phyloP scores from a whole-genome alignment of 2,329 filamentous ascomycete species.

The Dactylellina haptotyla region DNA sequence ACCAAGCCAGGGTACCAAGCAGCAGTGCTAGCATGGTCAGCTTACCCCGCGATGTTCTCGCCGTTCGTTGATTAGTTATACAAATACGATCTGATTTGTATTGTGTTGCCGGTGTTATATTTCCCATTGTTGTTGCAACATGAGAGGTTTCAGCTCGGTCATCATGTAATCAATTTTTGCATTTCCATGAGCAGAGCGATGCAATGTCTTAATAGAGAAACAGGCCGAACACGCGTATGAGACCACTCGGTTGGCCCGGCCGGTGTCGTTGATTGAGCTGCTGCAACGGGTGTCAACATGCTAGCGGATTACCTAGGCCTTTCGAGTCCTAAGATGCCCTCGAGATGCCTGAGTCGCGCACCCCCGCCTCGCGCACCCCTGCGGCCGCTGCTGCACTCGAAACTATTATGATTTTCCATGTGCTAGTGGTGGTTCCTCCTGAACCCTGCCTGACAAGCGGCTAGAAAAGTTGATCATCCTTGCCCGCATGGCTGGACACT shows the following conservation, averaged over 20 bases:
- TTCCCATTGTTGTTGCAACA: neutral
- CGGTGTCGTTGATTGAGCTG: neutral
- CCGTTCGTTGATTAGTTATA: slow-evolving; percentile 2
- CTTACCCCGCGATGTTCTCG: slow-evolving; percentile 4
- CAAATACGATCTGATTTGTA: neutral
- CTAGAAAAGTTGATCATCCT: slow-evolving; percentile 17
- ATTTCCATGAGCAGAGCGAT: neutral
- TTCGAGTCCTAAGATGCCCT: too few relatives aligned
- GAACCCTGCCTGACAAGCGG: slow-evolving; percentile 12
- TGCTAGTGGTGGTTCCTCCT: neutral
- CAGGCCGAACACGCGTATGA: slow-evolving; percentile 1
- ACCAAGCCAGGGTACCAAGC: neutral
- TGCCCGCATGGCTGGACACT: neutral
- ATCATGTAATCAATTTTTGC: too few relatives aligned
- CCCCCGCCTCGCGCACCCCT: neutral
- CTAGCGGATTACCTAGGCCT: neutral
- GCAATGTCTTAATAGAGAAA: neutral
- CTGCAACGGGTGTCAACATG: neutral
- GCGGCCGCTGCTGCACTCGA: neutral
- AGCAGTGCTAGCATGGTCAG: neutral
- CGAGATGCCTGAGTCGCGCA: neutral
- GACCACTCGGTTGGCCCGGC: neutral
- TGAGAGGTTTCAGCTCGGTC: neutral
- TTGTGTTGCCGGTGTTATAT: slow-evolving; percentile 13
- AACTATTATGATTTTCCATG: neutral